Base-by-base conservation (phyloP, 306 rosid species). In the Gynostemma pentaphyllum region DNA sequence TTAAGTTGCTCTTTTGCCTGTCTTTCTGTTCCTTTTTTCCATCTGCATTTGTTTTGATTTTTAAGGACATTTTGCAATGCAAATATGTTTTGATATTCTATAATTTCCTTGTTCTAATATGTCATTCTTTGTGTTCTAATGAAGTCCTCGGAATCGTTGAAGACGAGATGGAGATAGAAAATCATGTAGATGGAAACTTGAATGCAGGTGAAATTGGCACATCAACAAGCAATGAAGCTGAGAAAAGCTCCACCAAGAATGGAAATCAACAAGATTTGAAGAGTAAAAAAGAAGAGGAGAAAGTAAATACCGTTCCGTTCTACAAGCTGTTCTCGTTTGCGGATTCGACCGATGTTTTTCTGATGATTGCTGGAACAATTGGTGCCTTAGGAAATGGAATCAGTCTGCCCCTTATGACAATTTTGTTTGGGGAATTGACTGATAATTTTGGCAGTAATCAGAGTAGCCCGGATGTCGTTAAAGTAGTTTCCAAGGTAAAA, bases 241-340 rank as follows among this genome's bases (percentile, higher is more conserved):
- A 52, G 45, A 47, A 32, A 34, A 32, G 32, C 32, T 49, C 70
- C 13, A 2, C 29, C 45, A 16, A 2, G 28, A 53, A 37, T 67
- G 63, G 40, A 18, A 15, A 36, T 26, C 51, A 51, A 39, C 12
- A 45, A 66, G 70, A 68, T 16, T 27, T 32, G 41, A 34, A 32
- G 23, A 55, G 16, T 29, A 55, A 28, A 41, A 77, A 79, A 61
- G 73, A 19, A 32, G 75, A 72, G 28, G 62, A 29, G 19, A 28
- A 55, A 51, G 60, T 39, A 54, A 73, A 73, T 2, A 48, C 77
- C 67, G 82, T 89, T 44, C 82, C 95, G 26, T 74, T 70, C 6
- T 68, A 82, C 87, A 89, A 75, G 78, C 95, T 86, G 56, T 89
- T 85, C 85, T 70, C 90, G 48, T 85, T 86, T 54, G 88, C 95